phyloP scores from a whole-genome alignment of 2,329 filamentous ascomycete species.

The Helicocarpus griseus region DNA sequence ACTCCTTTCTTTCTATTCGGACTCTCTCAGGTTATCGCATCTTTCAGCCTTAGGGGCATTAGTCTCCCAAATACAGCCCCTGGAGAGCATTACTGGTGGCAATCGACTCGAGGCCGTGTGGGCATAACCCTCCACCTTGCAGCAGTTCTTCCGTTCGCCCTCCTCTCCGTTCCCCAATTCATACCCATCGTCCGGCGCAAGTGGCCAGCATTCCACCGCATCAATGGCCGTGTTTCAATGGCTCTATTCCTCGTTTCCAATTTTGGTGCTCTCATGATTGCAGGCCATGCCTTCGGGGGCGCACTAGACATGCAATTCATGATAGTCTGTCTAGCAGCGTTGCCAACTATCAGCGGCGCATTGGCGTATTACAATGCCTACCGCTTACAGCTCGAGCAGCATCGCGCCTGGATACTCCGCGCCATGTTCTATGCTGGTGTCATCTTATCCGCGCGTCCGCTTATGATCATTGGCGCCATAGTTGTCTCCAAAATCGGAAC shows the following conservation, averaged over 20 bases:
- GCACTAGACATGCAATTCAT: conserved; percentile 40
- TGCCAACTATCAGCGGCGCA: conserved; percentile 34
- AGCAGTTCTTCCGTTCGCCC: conserved; percentile 26
- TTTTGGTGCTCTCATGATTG: conserved; percentile 45
- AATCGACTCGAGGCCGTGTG: conserved; percentile 22
- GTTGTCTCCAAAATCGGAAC: conserved; percentile 26
- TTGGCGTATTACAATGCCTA: conserved; percentile 50
- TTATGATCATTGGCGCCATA: conserved; percentile 31
- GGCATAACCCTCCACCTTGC: conserved; percentile 36
- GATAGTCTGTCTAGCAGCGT: conserved; percentile 35
- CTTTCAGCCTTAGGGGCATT: not conserved
- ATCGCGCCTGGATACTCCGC: conserved; percentile 54
- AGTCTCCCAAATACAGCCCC: conserved; percentile 19
- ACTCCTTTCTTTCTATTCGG: not conserved
- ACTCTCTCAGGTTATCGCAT: not conserved
- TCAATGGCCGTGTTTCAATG: conserved; percentile 49
- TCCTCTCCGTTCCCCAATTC: conserved; percentile 34
- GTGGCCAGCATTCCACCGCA: conserved; percentile 45
- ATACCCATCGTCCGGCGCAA: conserved; percentile 36
- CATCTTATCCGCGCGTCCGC: conserved; percentile 20
- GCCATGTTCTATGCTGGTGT: conserved; percentile 36
- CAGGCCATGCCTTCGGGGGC: conserved; percentile 44
- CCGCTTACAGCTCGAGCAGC: conserved; percentile 51
- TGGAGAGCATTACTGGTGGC: conserved; percentile 37
- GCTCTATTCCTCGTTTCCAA: conserved; percentile 39